phyloP scores from a whole-genome alignment of 1,284 basidiomycete species.

The Trichosporon sp. region DNA sequence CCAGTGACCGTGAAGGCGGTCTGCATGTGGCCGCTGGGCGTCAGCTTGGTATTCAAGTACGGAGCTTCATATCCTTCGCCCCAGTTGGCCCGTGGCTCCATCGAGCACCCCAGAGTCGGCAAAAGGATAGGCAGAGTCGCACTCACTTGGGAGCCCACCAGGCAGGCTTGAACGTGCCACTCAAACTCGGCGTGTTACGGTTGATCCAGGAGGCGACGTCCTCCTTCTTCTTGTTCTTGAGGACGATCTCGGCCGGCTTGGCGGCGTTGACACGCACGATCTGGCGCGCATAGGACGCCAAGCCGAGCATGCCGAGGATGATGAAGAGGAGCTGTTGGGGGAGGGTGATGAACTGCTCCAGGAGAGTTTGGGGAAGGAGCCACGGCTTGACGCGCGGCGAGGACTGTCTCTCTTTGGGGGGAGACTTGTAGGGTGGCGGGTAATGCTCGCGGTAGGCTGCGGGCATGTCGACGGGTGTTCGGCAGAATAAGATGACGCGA shows the following conservation, averaged over 20 bases:
- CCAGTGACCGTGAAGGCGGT: conserved; percentile 58
- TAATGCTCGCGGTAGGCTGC: neutral
- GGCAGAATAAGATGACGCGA: neutral
- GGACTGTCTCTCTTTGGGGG: neutral
- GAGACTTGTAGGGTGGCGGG: neutral
- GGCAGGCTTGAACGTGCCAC: conserved; percentile 51
- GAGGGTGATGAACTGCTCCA: conserved; percentile 28
- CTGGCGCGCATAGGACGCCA: conserved; percentile 49
- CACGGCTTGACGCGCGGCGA: conserved; percentile 11
- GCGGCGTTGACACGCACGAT: conserved; percentile 46
- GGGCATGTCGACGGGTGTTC: neutral
- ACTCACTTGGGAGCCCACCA: conserved; percentile 58
- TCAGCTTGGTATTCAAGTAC: conserved; percentile 7
- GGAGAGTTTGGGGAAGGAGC: conserved; percentile 22
- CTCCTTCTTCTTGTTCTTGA: conserved; percentile 21
- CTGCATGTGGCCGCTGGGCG: conserved; percentile 56
- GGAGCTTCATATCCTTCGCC: too few relatives aligned
- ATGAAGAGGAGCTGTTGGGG: conserved; percentile 41
- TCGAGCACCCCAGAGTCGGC: too few relatives aligned
- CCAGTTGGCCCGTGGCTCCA: too few relatives aligned
- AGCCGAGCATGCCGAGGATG: conserved; percentile 42
- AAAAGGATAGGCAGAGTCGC: too few relatives aligned
- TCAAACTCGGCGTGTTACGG: conserved; percentile 51
- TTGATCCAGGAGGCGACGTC: conserved; percentile 44
- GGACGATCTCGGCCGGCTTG: conserved; percentile 30